Conservation (phyloP, 2,329 filamentous ascomycete species). For the Tolypocladium cylindrosporum region DNA sequence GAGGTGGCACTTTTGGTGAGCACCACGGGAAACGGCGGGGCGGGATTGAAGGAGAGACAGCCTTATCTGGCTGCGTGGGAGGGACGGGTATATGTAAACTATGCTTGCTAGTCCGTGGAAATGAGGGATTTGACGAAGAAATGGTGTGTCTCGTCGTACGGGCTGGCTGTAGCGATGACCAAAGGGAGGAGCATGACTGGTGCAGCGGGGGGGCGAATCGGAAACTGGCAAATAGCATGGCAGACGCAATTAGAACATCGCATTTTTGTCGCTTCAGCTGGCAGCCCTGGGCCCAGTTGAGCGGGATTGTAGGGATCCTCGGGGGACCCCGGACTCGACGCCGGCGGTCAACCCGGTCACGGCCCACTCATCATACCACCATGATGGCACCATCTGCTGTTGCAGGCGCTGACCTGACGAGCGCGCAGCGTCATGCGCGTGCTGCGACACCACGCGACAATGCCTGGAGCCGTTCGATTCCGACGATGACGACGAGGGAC, state of each 20-base stretch:
- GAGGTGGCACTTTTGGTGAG: neutral
- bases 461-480: neutral
- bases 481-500: neutral
- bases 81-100: conserved; percentile 1
- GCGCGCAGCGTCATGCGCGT: neutral
- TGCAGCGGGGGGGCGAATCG: neutral
- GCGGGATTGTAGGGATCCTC: neutral
- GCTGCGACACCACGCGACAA: neutral
- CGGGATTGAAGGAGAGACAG: neutral
- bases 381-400: neutral
- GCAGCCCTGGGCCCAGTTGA: neutral
- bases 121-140: neutral
- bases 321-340: neutral
- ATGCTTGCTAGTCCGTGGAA: neutral
- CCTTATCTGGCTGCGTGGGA: neutral
- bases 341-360: neutral
- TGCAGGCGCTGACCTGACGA: neutral
- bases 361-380: neutral
- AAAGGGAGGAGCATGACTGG: neutral
- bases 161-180: neutral
- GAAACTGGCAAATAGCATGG: neutral
- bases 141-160: neutral
- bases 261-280: neutral
- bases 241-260: neutral
- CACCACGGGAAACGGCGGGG: neutral